Evolutionary conservation across 148 eudicot genomes (phyloP).

Genomic region (Dianthus caryophyllus): DNA sequence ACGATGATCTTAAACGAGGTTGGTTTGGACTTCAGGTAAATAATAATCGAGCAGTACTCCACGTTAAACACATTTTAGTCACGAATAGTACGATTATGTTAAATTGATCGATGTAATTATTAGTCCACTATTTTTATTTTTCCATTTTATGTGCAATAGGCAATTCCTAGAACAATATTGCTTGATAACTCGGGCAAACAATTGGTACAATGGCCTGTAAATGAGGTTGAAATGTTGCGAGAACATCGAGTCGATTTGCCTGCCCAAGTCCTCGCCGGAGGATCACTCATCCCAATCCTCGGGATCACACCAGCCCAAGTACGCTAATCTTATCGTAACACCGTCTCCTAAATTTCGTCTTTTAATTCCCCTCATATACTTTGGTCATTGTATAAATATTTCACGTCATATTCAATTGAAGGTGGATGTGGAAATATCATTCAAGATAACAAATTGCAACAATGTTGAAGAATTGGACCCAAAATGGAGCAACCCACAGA

Average conservation of each 20-base stretch:
- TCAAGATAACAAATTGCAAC: constrained; percentile 19
- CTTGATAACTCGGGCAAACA: constrained; percentile 39
- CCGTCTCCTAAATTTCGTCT: no score
- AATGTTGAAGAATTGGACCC: constrained; percentile 29
- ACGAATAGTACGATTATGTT: no score
- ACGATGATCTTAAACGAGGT: constrained; percentile 31
- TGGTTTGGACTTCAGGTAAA: constrained; percentile 57
- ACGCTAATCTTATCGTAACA: no score
- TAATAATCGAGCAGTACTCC: no score
- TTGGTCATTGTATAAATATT: no score
- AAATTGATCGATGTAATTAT: no score
- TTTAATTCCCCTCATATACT: not conserved
- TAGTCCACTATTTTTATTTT: no score
- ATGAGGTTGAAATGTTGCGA: constrained; percentile 39
- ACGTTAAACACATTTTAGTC: no score
- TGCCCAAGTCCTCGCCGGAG: constrained; percentile 29
- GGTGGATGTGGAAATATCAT: constrained; percentile 50
- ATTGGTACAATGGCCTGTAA: constrained; percentile 50
- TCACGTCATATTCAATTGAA: not conserved
- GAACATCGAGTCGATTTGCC: constrained; percentile 16
- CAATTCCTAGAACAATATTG: constrained; percentile 45
- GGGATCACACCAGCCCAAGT: constrained; percentile 45
- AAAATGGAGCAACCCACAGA: constrained; percentile 30
- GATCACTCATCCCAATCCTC: constrained; percentile 22
- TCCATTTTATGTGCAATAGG: constrained; percentile 13